Percentiles rank a stretch among this genome's conserved stretches.
Evolutionary conservation across 306 rosid genomes (phyloP).

Genomic region (Quillaja saponaria): DNA sequence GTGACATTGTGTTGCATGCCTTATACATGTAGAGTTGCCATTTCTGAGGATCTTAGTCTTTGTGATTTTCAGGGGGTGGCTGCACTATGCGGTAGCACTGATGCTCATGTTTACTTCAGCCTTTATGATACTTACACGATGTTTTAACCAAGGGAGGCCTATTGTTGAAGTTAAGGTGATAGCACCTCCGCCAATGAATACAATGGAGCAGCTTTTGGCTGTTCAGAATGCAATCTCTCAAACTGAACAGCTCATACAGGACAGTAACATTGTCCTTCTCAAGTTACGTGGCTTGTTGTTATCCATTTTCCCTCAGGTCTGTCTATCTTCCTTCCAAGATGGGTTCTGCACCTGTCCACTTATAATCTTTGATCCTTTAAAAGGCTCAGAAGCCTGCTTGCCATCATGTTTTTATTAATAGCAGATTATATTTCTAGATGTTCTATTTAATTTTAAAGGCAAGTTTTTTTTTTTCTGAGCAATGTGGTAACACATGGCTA

Average conservation of each 20-base stretch:
- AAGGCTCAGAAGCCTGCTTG: not conserved
- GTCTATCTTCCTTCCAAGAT: constrained; percentile 23
- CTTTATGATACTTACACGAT: constrained; percentile 68
- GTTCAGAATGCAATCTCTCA: constrained; percentile 84
- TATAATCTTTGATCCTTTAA: not conserved
- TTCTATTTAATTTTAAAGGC: constrained; percentile 2
- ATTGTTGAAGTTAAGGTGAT: constrained; percentile 64
- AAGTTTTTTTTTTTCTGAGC: constrained; percentile 1
- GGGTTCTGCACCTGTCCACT: not conserved
- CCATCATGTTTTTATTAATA: not conserved
- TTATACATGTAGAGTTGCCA: not conserved
- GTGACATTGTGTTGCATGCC: not conserved
- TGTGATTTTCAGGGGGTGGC: constrained; percentile 78
- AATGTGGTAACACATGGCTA: constrained; percentile 26
- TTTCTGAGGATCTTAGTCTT: constrained; percentile 14
- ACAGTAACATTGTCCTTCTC: constrained; percentile 73
- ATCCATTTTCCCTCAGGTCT: constrained; percentile 85
- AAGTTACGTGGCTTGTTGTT: constrained; percentile 77
- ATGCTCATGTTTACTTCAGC: constrained; percentile 47
- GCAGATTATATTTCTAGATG: not conserved
- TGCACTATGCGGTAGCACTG: constrained; percentile 60
- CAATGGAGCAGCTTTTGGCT: constrained; percentile 93
- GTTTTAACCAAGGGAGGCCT: constrained; percentile 52
- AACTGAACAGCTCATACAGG: constrained; percentile 76
- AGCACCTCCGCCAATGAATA: constrained; percentile 81